Evolutionary conservation across 1,284 basidiomycete genomes (phyloP).

Genomic region (Anthracocystis panici-leucophaei): DNA sequence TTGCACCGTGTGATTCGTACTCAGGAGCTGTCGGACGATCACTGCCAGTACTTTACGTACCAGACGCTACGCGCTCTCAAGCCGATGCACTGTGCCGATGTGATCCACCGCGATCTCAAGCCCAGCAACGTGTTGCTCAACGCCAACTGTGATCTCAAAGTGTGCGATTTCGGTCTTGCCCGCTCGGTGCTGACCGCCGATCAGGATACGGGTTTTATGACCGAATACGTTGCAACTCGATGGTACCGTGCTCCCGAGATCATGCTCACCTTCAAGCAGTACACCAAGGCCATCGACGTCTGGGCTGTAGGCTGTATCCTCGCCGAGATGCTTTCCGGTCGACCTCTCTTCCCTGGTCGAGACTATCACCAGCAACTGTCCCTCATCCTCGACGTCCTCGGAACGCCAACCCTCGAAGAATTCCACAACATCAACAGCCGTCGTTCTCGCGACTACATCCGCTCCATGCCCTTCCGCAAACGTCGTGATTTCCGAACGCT

Average conservation of each 20-base stretch:
- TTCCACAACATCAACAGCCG: constrained; percentile 79
- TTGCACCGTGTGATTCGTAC: constrained; percentile 69
- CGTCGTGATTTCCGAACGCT: constrained; percentile 81
- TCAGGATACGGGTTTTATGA: constrained; percentile 68
- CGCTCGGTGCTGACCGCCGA: constrained; percentile 66
- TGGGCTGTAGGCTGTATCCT: constrained; percentile 94
- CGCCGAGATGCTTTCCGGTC: constrained; percentile 90
- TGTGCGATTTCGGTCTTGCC: constrained; percentile 70
- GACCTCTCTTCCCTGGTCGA: constrained; percentile 86
- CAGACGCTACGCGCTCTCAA: constrained; percentile 73
- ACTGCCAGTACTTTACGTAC: constrained; percentile 95
- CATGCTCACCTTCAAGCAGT: constrained; percentile 70
- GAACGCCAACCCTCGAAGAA: constrained; percentile 75
- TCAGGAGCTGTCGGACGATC: constrained; percentile 75
- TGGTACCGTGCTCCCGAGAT: constrained; percentile 70
- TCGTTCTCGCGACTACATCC: constrained; percentile 89
- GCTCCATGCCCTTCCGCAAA: constrained; percentile 90
- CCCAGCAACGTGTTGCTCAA: constrained; percentile 66
- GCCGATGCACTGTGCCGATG: constrained; percentile 68
- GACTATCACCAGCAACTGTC: constrained; percentile 73
- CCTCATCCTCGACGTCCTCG: constrained; percentile 75
- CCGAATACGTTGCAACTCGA: constrained; percentile 69
- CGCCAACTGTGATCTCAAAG: constrained; percentile 68
- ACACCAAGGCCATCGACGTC: constrained; percentile 71
- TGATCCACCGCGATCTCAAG: constrained; percentile 68